Base-by-base conservation (phyloP, 2,329 filamentous ascomycete species). In the Colletotrichum phormii region DNA sequence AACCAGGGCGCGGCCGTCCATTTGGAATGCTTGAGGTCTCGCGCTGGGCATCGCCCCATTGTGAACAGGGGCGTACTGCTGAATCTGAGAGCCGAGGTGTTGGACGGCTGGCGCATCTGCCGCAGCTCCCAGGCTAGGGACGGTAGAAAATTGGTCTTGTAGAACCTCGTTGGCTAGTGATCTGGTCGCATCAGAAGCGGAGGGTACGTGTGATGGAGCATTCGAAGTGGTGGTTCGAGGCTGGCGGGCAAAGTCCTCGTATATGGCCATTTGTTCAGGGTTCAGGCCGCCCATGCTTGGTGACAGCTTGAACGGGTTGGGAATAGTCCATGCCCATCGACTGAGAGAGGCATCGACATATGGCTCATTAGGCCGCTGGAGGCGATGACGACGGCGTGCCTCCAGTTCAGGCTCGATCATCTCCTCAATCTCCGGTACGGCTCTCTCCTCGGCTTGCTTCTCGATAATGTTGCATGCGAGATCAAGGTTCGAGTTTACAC, bases 401-500 rank as follows among this genome's bases (percentile, higher is more conserved):
- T 96, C 93, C 33, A 98, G 84, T 75, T 97, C 94, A 26, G 89
- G 85, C 80, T 97, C 93, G 61, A 99, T 93, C 83, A 98, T 93
- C 74, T 97, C 94, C 81, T 99, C 96, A 72, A 99, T 98, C 81
- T 99, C 97, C 2, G 94, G 93, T 51, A 98, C 87, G 11, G 97
- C 97, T 74, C 96, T 94, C 78, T 97, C 94, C 81, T 98, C 96
- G 3, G 97, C 97, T 64, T 97, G 95, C 82, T 97, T 95, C 82
- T 99, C 97, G 58, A 99, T 97, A 75, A 98, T 94, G 77, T 90
- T 93, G 80, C 97, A 98, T 59, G 97, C 96, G 53, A 95, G 89
- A 77, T 99, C 97, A 35, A 99, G 89, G 80, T 99, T 99, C 76
- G 97, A 96, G 81, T 98, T 99, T 74, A 99, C 96, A 82, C 97